A percentile compares a stretch with the other conserved stretches of the same genome.
Conservation (phyloP, 2,329 filamentous ascomycete genomes). For the Raffaelea deltoideospora region DNA sequence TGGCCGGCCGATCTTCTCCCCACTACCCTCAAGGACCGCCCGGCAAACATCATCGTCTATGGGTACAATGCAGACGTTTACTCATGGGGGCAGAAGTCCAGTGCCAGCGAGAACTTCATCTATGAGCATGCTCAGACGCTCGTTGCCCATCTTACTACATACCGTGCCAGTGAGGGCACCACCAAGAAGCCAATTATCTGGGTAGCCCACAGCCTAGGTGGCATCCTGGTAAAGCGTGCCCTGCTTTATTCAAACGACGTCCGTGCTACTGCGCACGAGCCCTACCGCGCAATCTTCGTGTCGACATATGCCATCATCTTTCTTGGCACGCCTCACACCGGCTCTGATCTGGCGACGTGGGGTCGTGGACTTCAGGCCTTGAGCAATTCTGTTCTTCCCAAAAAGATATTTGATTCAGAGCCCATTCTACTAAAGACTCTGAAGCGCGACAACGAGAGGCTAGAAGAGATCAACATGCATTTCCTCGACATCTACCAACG, state of each 20-base stretch:
- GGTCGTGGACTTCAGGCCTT: constrained; percentile 52
- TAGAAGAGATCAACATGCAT: constrained; percentile 58
- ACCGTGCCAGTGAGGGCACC: constrained; percentile 42
- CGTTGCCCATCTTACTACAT: constrained; percentile 44
- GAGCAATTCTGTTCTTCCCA: constrained; percentile 48
- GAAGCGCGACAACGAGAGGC: constrained; percentile 57
- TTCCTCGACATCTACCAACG: constrained; percentile 58
- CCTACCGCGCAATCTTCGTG: constrained; percentile 53
- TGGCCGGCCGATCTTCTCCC: constrained; percentile 59
- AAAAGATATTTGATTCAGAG: constrained; percentile 51
- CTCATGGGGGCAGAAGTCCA: constrained; percentile 26
- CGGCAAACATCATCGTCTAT: constrained; percentile 54
- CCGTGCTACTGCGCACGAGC: constrained; percentile 41
- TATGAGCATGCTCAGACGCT: constrained; percentile 58
- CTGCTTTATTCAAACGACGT: constrained; percentile 52
- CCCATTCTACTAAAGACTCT: constrained; percentile 53
- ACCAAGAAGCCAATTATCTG: constrained; percentile 56
- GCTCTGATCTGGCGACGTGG: constrained; percentile 54
- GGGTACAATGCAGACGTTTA: constrained; percentile 59
- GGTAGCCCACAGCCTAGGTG: constrained; percentile 60
- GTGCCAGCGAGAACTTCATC: constrained; percentile 50
- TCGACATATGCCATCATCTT: constrained; percentile 67
- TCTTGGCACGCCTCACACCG: constrained; percentile 61
- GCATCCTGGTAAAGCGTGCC: constrained; percentile 55
- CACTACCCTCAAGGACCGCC: constrained; percentile 35